A percentile compares a stretch with the other conserved stretches of the same genome.
Evolutionary conservation across 163 green algal genomes (phyloP).

Genomic region (Chlamydomonas reinhardtii): DNA sequence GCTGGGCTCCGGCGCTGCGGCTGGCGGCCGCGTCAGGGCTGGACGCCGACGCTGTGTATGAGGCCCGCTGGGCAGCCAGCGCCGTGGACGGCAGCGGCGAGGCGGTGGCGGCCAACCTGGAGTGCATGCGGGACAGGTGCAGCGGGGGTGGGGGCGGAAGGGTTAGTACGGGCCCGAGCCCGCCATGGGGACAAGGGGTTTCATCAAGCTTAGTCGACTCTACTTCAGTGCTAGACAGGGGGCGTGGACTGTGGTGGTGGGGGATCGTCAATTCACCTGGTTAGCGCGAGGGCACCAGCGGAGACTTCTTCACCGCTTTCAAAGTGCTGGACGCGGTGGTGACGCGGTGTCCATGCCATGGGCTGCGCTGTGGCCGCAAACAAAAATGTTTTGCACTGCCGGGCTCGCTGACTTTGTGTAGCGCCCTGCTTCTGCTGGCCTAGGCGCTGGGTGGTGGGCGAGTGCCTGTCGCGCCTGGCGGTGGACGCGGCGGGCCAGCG

Average conservation of each 20-base stretch:
- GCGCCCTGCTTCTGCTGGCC: neutral
- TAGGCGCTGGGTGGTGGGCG: constrained; percentile 51
- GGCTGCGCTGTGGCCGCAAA: too few relatives aligned
- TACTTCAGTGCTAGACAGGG: too few relatives aligned
- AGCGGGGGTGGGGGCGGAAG: neutral
- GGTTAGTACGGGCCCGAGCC: too few relatives aligned
- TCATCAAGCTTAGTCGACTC: neutral
- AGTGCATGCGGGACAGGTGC: constrained; percentile 48
- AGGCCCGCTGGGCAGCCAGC: constrained; percentile 48
- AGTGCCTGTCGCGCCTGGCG: constrained; percentile 55
- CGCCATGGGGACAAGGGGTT: too few relatives aligned
- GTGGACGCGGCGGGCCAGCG: constrained; percentile 56
- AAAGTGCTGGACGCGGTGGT: too few relatives aligned
- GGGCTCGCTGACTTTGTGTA: too few relatives aligned
- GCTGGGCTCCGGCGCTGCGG: constrained; percentile 54
- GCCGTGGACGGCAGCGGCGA: constrained; percentile 38
- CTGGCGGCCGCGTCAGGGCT: constrained; percentile 37
- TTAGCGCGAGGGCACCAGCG: too few relatives aligned
- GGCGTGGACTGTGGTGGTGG: too few relatives aligned
- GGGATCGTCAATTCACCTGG: too few relatives aligned
- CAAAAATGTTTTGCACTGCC: too few relatives aligned
- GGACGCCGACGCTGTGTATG: constrained; percentile 53
- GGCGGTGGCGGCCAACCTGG: constrained; percentile 53
- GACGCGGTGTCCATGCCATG: neutral
- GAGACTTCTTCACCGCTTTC: too few relatives aligned